Evolutionary conservation across 1,139 yeast species (phyloP).

Genomic region (Debaryomycetaceae sp.): DNA sequence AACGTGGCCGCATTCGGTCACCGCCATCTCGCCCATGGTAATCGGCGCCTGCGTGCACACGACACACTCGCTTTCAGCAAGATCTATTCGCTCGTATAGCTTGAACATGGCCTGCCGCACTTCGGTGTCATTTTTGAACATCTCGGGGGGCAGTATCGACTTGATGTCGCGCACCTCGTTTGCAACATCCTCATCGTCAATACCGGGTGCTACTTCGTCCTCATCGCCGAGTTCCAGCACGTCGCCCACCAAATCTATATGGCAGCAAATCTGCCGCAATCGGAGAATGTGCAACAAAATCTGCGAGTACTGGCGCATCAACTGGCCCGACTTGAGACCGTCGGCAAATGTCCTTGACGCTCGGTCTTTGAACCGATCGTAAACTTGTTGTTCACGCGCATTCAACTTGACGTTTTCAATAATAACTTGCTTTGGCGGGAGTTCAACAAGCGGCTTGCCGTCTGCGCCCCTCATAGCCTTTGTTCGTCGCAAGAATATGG

Average conservation of each 20-base stretch:
- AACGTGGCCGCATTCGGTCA: constrained; percentile 75
- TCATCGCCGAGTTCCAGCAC: constrained; percentile 27
- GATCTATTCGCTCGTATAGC: constrained; percentile 11
- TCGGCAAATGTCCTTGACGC: constrained; percentile 62
- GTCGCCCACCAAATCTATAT: constrained; percentile 50
- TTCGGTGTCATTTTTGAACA: constrained; percentile 24
- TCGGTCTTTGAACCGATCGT: constrained; percentile 56
- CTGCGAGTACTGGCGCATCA: constrained; percentile 65
- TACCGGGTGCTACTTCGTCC: constrained; percentile 13
- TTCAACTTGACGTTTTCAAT: constrained; percentile 61
- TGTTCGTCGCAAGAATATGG: constrained; percentile 75
- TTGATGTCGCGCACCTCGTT: constrained; percentile 7
- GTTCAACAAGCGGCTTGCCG: constrained; percentile 64
- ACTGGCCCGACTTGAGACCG: constrained; percentile 54
- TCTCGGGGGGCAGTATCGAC: constrained; percentile 9
- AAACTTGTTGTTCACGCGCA: constrained; percentile 54
- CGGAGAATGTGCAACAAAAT: constrained; percentile 77
- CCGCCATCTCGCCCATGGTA: constrained; percentile 40
- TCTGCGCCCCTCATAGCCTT: constrained; percentile 69
- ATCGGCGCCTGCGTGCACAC: constrained; percentile 69
- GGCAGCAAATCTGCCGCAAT: constrained; percentile 83
- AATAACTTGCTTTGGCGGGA: constrained; percentile 67
- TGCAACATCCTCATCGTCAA: constrained; percentile 5
- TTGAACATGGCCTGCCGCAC: constrained; percentile 20
- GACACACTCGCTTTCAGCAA: constrained; percentile 65